These are phyloP conservation scores for Entonaema liquescens DNA, from an alignment of 495 filamentous ascomycete genomes.

Conservation along the genomic window DNA sequence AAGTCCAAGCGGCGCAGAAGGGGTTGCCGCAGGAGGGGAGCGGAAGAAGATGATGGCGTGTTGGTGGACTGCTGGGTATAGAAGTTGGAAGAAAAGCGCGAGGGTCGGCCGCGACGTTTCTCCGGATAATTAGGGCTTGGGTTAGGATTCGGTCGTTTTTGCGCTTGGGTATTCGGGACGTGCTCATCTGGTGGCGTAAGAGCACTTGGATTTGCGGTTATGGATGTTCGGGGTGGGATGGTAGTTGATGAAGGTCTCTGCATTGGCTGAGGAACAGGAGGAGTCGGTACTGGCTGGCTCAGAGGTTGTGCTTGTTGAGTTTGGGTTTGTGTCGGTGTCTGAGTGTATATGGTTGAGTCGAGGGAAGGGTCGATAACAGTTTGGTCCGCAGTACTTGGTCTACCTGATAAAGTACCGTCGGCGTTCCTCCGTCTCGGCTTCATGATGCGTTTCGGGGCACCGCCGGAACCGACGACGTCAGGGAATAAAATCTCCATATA, in stretches of 20 bases:
- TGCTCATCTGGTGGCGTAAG: slow-evolving; percentile 61
- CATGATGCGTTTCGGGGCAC: slow-evolving; percentile 60
- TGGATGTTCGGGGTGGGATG: slow-evolving; percentile 46
- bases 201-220: slow-evolving; percentile 48
- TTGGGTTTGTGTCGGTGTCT: slow-evolving; percentile 34
- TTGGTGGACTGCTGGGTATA: slow-evolving; percentile 38
- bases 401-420: slow-evolving; percentile 43
- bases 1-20: slow-evolving; percentile 11
- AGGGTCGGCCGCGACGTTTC: slow-evolving; percentile 55
- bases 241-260: slow-evolving; percentile 43
- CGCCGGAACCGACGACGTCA: slow-evolving; percentile 60
- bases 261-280: slow-evolving; percentile 30
- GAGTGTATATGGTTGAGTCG: slow-evolving; percentile 36
- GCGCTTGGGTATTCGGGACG: slow-evolving; percentile 43
- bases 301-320: slow-evolving; percentile 31
- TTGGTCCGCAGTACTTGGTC: slow-evolving; percentile 34
- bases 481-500: slow-evolving; percentile 61
- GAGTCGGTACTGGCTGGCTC: slow-evolving; percentile 21
- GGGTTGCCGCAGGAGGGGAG: slow-evolving; percentile 8
- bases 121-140: slow-evolving; percentile 42
- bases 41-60: slow-evolving; percentile 19
- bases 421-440: slow-evolving; percentile 54
- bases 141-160: slow-evolving; percentile 41
- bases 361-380: slow-evolving; percentile 39
- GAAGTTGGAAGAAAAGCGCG: slow-evolving; percentile 44